These are phyloP conservation scores for Colletotrichum somersetense DNA, from an alignment of 2,329 filamentous ascomycete species.

Conservation along the genomic window DNA sequence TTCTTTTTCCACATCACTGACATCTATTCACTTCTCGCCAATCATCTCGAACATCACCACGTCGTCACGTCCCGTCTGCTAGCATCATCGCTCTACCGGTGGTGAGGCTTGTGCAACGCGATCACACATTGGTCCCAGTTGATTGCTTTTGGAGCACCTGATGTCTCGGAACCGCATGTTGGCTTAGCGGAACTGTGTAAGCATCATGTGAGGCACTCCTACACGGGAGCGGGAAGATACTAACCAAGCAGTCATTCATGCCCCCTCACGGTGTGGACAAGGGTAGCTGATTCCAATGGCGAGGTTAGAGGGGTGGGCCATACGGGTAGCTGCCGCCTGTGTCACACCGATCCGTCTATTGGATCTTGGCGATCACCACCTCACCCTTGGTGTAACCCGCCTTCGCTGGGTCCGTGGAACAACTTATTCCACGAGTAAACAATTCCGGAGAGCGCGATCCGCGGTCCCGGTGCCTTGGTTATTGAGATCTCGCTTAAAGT, in stretches of 20 bases:
- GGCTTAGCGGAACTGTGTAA: constrained; percentile 2
- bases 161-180: constrained; percentile 42
- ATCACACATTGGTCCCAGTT: neutral
- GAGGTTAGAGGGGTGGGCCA: constrained; percentile 16
- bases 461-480: constrained; percentile 18
- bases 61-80: neutral
- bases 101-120: constrained; percentile 23
- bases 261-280: neutral
- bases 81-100: neutral
- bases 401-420: neutral
- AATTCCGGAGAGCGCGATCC: neutral
- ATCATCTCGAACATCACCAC: constrained; percentile 33
- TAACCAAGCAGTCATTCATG: constrained; percentile 3
- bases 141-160: constrained; percentile 2
- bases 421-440: constrained; percentile 32
- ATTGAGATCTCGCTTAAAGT: constrained; percentile 22
- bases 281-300: neutral
- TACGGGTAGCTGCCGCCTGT: constrained; percentile 21
- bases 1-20: constrained; percentile 29
- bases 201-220: neutral
- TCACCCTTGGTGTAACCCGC: constrained; percentile 8
- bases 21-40: constrained; percentile 28
- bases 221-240: neutral
- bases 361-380: constrained; percentile 24
- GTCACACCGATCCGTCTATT: constrained; percentile 35